Base-by-base conservation (phyloP, 441 rosid genomes). In the Eutrema salsugineum region DNA sequence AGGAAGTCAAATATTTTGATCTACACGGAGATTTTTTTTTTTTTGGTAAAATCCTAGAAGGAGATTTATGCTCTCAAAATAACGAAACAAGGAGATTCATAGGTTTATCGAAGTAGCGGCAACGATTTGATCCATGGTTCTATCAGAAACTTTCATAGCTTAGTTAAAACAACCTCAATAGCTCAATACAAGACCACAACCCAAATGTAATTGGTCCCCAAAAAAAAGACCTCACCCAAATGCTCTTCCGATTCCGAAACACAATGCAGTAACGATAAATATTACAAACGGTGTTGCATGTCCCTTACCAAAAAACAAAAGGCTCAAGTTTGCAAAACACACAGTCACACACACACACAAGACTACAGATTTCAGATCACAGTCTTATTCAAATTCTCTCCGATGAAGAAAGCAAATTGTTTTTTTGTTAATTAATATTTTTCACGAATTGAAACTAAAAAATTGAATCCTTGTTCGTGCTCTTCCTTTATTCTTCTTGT, bases 211-310 rank as follows among this genome's bases (percentile, higher is more conserved):
- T n/a, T n/a, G n/a, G n/a, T n/a, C n/a, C n/a, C n/a, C n/a, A n/a
- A n/a, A n/a, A n/a, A n/a, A n/a, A n/a, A n/a, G n/a, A n/a, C n/a
- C n/a, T n/a, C n/a, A n/a, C 14, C 9, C 15, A 15, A 63, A n/a
- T 61, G 47, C 5, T 28, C 22, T 14, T 60, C 33, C 4, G 15
- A 38, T 59, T 59, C 15, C 11, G 61, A 49, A 60, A 59, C 57
- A 46, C 39, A 59, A 50, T 39, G 27, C 27, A 24, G 3, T 42
- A 60, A 36, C 60, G 38, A 27, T 1, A 28, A 17, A 32, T 11
- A 63, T 46, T 44, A 72, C 77, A 73, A 72, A 65, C 46, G 54
- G 73, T 50, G 50, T 59, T 24, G 63, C 49, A 67, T 67, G 73
- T 43, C 48, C 73, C 49, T 59, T 42, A 11, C 15, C 24, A 49